Base-by-base conservation (phyloP, 2,329 filamentous ascomycete species). In the Verticillium longisporum region DNA sequence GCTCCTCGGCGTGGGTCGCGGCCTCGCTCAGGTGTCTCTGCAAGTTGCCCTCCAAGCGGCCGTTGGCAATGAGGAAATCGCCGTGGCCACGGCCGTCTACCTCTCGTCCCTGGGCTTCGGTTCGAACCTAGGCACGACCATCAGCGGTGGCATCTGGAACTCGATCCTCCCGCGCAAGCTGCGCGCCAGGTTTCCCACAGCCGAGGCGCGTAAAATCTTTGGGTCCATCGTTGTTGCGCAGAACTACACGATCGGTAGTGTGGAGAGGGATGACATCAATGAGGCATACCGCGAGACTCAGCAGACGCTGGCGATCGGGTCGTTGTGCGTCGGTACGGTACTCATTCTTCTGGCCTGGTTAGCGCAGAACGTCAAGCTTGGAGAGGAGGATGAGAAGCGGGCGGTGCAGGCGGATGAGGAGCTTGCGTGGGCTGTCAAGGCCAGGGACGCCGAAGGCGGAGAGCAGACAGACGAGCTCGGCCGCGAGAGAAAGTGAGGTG, bases 131-230 rank as follows among this genome's bases (percentile, higher is more conserved):
- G 67, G 67, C 2, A 64, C 74, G 14, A 75, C 71, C 33, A 70
- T 75, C 6, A 69, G 71, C 6, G 74, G 74, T 1, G 73, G 72
- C 10, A 75, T 75, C 36, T 76, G 74, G 74, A 70, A 70, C 54
- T 67, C 68, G 11, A 63, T 69, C 3, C 68, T 72, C 2, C 69
- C 67, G 0, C 60, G 64, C 13, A 72, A 72, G 18, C 67, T 72
- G 1, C n/a, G 58, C 4, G 56, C 60, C 0, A 68, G 69, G 38
- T 67, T 70, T 10, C 68, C 68, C 2, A 59, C 61, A 0, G 55
- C 60, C 26, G 65, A 67, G 21, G 67, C 65, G 31, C 57, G 36
- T 0, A 66, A 65, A 14, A 70, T 71, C 21, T 70, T 68, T 58
- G 61, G 63, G 1, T 70, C 67, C 7, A 66, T 71, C 9, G 59